Conservation (phyloP, 2,329 filamentous ascomycete species). For the Daldinia eschscholtzii region DNA sequence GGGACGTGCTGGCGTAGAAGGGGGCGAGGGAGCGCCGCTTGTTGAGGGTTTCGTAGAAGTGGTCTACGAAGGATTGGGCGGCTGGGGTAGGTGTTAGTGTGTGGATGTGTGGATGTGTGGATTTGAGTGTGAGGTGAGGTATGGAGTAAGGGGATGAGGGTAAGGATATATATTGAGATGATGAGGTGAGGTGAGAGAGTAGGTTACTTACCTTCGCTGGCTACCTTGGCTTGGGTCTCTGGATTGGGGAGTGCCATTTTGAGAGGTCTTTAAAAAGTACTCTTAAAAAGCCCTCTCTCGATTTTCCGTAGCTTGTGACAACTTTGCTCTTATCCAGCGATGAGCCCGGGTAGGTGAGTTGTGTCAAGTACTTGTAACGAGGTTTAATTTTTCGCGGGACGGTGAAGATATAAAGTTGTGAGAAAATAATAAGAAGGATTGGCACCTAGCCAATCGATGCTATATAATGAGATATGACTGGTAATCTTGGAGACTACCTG, state of each 20-base stretch:
- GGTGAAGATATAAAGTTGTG: not conserved
- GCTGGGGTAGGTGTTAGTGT: slow-evolving; percentile 59
- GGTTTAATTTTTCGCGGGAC: not conserved
- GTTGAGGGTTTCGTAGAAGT: slow-evolving; percentile 82
- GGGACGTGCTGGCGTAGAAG: slow-evolving; percentile 77
- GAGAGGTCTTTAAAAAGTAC: not conserved
- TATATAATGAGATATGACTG: not conserved
- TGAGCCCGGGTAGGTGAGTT: not conserved
- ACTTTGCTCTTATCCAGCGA: not conserved
- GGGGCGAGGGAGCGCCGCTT: slow-evolving; percentile 67
- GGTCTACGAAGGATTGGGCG: slow-evolving; percentile 77
- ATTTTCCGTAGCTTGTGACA: not conserved
- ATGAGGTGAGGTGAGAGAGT: slow-evolving; percentile 2
- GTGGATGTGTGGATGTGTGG: not conserved
- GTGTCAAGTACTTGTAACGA: not conserved
- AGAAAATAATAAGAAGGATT: not conserved
- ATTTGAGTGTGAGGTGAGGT: not conserved
- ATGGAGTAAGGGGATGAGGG: not conserved
- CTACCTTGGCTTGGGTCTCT: slow-evolving; percentile 53
- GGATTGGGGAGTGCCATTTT: slow-evolving; percentile 29
- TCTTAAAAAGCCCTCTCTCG: not conserved
- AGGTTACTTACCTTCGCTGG: slow-evolving; percentile 51
- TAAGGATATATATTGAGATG: not conserved
- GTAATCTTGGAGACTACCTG: not conserved
- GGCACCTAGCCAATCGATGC: not conserved